These are phyloP conservation scores for Lanmaoa rubissima DNA, from an alignment of 768 basidiomycete species.

Conservation along the genomic window DNA sequence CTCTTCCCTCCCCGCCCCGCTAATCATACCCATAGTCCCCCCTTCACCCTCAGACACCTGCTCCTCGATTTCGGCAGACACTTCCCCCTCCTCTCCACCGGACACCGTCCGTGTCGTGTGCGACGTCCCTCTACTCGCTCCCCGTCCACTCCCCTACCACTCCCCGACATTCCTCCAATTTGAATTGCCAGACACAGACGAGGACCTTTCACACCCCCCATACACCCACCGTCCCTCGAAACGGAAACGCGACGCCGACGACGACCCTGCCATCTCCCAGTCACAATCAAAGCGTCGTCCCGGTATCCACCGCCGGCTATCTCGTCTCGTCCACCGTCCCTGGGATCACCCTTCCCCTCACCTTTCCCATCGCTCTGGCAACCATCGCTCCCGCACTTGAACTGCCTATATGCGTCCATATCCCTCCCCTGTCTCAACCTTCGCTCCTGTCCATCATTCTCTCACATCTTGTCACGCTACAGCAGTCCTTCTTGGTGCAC, in stretches of 20 bases:
- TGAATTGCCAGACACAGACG: constrained; percentile 63
- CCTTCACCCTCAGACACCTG: constrained; percentile 45
- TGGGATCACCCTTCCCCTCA: constrained; percentile 2
- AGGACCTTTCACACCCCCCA: constrained; percentile 68
- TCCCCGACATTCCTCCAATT: constrained; percentile 69
- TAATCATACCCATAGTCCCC: constrained; percentile 31
- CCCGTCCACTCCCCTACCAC: constrained; percentile 66
- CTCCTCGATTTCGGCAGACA: constrained; percentile 26
- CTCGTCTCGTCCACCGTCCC: constrained; percentile 15
- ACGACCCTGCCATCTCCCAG: constrained; percentile 16
- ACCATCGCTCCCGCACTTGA: constrained; percentile 19
- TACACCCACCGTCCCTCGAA: constrained; percentile 57
- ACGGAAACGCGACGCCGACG: constrained; percentile 44
- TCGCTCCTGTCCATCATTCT: not conserved
- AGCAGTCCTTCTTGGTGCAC: constrained; percentile 8
- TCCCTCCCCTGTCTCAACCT: not conserved
- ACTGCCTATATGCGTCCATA: constrained; percentile 1
- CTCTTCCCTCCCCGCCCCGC: not conserved
- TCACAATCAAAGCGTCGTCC: constrained; percentile 27
- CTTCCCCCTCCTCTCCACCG: constrained; percentile 27
- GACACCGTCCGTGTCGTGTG: constrained; percentile 50
- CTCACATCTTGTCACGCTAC: constrained; percentile 17
- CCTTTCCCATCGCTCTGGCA: constrained; percentile 17
- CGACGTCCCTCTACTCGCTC: constrained; percentile 66
- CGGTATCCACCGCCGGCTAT: constrained; percentile 14